A percentile compares a stretch with the other conserved stretches of the same genome.
Evolutionary conservation across 2,329 filamentous ascomycete genomes (phyloP).

Genomic region (Fusarium devonianum): DNA sequence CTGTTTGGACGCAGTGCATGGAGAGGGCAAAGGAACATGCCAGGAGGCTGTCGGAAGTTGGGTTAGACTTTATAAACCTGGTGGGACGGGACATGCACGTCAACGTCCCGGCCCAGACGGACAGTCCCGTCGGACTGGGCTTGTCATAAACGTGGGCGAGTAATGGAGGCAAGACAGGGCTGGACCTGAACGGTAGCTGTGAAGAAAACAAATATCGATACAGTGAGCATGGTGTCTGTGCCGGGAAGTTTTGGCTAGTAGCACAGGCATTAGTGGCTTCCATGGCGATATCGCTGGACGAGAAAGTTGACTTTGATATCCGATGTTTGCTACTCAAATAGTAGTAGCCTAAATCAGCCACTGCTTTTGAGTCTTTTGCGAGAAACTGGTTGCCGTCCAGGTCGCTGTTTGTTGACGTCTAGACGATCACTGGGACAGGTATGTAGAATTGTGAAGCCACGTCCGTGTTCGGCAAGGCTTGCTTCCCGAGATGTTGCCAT

Average conservation of each 20-base stretch:
- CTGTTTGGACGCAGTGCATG: slow-evolving; percentile 84
- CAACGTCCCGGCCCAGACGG: slow-evolving; percentile 32
- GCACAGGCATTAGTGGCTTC: background rate
- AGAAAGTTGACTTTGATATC: slow-evolving; percentile 9
- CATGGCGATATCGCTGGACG: background rate
- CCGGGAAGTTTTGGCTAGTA: slow-evolving; percentile 26
- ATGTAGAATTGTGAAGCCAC: slow-evolving; percentile 17
- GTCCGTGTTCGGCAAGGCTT: slow-evolving; percentile 16
- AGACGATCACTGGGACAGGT: background rate
- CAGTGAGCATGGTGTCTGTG: slow-evolving; percentile 10
- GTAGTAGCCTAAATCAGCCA: background rate
- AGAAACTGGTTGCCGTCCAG: slow-evolving; percentile 5
- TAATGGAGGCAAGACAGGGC: background rate
- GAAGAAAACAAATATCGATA: slow-evolving; percentile 2
- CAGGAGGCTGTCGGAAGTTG: slow-evolving; percentile 80
- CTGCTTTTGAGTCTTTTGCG: slow-evolving; percentile 2
- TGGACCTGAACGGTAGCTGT: slow-evolving; percentile 1
- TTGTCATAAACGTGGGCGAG: slow-evolving; percentile 34
- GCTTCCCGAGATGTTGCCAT: background rate
- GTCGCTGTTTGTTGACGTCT: slow-evolving; percentile 5
- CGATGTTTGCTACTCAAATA: background rate
- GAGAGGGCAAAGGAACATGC: slow-evolving; percentile 82
- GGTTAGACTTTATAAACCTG: slow-evolving; percentile 86
- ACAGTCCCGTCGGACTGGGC: slow-evolving; percentile 42
- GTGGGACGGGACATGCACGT: slow-evolving; percentile 66